Percentiles rank a stretch among this genome's conserved stretches.
phyloP scores from a whole-genome alignment of 1,284 basidiomycete genomes.

The Leccinum angustisporum region DNA sequence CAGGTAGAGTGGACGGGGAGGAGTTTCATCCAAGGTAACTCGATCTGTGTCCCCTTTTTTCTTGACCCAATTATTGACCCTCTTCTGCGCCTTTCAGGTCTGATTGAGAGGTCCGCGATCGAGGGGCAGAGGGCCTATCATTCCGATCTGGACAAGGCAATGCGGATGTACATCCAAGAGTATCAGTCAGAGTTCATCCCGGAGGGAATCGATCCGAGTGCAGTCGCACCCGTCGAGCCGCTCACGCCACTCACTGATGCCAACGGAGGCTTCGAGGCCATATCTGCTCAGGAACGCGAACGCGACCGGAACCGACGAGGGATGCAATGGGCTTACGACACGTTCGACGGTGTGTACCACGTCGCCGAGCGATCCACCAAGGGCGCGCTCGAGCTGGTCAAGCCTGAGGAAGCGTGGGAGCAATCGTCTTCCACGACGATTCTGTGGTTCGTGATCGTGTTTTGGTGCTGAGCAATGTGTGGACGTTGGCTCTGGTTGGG shows the following conservation, averaged over 20 bases:
- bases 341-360: constrained; percentile 68
- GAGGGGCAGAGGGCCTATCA: constrained; percentile 96
- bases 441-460: constrained; percentile 67
- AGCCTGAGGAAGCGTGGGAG: constrained; percentile 75
- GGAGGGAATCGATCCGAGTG: constrained; percentile 66
- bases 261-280: constrained; percentile 7
- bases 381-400: constrained; percentile 71
- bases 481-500: constrained; percentile 63
- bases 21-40: constrained; percentile 89
- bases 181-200: constrained; percentile 90
- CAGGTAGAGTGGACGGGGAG: constrained; percentile 95
- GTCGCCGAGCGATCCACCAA: constrained; percentile 69
- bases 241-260: constrained; percentile 24
- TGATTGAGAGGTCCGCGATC: constrained; percentile 89
- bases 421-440: constrained; percentile 68
- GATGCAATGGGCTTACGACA: constrained; percentile 85
- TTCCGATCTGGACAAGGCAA: constrained; percentile 78
- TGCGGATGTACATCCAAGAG: constrained; percentile 85
- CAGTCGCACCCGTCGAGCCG: constrained; percentile 39
- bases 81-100: constrained; percentile 49
- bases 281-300: constrained; percentile 44
- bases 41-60: background rate
- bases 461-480: constrained; percentile 78
- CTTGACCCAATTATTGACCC: constrained; percentile 1
- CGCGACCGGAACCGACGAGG: constrained; percentile 67